Percentiles rank a stretch among this genome's conserved stretches.
phyloP scores from a whole-genome alignment of 2,329 filamentous ascomycete genomes.

The Botryotinia calthae region DNA sequence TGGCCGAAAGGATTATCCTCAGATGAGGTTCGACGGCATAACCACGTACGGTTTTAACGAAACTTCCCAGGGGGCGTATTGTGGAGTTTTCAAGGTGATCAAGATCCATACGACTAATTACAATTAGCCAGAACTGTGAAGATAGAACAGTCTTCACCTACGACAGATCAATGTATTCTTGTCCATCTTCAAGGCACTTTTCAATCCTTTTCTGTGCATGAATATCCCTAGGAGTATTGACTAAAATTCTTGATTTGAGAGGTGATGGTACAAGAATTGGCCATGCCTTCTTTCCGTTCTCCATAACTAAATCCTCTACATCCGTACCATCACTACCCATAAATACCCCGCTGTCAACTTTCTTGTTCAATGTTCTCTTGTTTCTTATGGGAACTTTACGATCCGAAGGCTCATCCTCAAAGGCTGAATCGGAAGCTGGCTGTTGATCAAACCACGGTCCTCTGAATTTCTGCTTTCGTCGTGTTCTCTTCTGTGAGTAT shows the following conservation, averaged over 20 bases:
- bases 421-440: conserved; percentile 38
- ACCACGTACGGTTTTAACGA: conserved; percentile 38
- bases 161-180: conserved; percentile 61
- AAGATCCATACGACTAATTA: conserved; percentile 40
- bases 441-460: conserved; percentile 68
- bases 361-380: conserved; percentile 55
- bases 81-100: conserved; percentile 54
- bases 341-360: conserved; percentile 68
- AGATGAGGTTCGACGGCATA: conserved; percentile 60
- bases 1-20: conserved; percentile 60
- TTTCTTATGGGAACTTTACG: conserved; percentile 25
- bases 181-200: conserved; percentile 55
- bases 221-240: conserved; percentile 7
- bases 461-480: conserved; percentile 60
- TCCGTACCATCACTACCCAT: conserved; percentile 59
- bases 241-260: conserved; percentile 5
- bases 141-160: conserved; percentile 40
- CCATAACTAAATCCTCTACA: conserved; percentile 39
- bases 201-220: conserved; percentile 48
- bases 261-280: not conserved
- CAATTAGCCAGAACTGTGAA: conserved; percentile 21
- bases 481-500: conserved; percentile 50
- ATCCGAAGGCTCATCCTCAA: conserved; percentile 21
- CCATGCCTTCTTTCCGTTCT: not conserved
- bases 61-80: conserved; percentile 54